Evolutionary conservation across 2,329 filamentous ascomycete species (phyloP).

Genomic region (Tolypocladium tundrense): DNA sequence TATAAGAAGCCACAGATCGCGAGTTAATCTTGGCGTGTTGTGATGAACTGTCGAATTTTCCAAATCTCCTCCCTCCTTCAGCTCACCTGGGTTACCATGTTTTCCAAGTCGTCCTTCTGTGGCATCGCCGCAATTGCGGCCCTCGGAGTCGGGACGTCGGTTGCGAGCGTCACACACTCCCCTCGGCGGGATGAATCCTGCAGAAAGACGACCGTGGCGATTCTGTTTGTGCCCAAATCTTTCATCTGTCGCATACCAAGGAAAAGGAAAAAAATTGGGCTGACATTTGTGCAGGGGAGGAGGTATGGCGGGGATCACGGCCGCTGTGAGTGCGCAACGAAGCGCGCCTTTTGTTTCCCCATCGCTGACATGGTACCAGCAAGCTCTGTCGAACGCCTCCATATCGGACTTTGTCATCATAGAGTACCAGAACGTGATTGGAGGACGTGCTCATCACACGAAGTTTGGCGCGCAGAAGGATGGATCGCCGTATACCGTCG

Average conservation of each 20-base stretch:
- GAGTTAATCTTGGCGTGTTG: neutral
- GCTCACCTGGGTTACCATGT: neutral
- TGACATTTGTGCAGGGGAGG: conserved; percentile 29
- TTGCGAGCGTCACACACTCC: conserved; percentile 4
- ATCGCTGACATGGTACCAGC: conserved; percentile 12
- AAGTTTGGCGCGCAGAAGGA: conserved; percentile 40
- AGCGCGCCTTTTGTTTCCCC: no score
- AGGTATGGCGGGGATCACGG: conserved; percentile 53
- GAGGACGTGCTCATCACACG: conserved; percentile 49
- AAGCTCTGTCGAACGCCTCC: conserved; percentile 50
- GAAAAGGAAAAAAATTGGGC: neutral
- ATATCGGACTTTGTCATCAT: conserved; percentile 55
- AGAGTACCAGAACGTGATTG: conserved; percentile 52
- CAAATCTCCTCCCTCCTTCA: neutral
- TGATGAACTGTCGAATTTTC: neutral
- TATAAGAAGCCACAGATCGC: neutral
- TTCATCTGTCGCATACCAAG: neutral
- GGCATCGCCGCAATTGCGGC: conserved; percentile 1
- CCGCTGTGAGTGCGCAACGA: conserved; percentile 26
- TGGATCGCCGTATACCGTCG: conserved; percentile 46
- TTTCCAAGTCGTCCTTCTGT: neutral
- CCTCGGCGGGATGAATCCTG: conserved; percentile 7
- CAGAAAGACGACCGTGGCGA: conserved; percentile 19
- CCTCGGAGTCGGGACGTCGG: neutral
- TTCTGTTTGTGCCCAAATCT: conserved; percentile 12